phyloP scores from a whole-genome alignment of 202 grass and related monocot species.

The Schoenoplectus triqueter region DNA sequence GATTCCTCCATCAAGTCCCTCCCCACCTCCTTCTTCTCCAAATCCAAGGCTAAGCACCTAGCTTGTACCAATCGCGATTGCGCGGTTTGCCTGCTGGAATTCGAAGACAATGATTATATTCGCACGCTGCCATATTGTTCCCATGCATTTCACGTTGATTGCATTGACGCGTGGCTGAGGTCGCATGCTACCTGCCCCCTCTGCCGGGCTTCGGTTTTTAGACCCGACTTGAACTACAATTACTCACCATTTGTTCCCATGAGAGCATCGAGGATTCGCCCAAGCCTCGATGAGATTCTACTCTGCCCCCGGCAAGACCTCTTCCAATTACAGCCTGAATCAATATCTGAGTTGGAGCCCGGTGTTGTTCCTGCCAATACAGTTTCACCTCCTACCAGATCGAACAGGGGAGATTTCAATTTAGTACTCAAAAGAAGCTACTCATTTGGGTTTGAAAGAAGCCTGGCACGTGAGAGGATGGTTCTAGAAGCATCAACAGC shows the following conservation, averaged over 20 bases:
- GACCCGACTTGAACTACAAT: slow-evolving; percentile 35
- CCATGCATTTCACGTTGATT: slow-evolving; percentile 94
- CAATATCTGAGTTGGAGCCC: background rate
- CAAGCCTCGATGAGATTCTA: slow-evolving; percentile 82
- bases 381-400: slow-evolving; percentile 39
- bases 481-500: slow-evolving; percentile 58
- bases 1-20: slow-evolving; percentile 84
- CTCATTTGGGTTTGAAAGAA: slow-evolving; percentile 86
- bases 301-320: slow-evolving; percentile 55
- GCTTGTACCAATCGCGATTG: slow-evolving; percentile 60
- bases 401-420: slow-evolving; percentile 36
- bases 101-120: slow-evolving; percentile 80
- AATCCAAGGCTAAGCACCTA: slow-evolving; percentile 43
- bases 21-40: slow-evolving; percentile 60
- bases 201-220: slow-evolving; percentile 67
- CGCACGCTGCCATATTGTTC: slow-evolving; percentile 77
- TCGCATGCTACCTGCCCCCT: slow-evolving; percentile 87
- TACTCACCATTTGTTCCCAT: slow-evolving; percentile 49
- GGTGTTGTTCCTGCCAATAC: slow-evolving; percentile 48
- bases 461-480: slow-evolving; percentile 51
- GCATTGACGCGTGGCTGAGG: slow-evolving; percentile 90
- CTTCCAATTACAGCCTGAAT: background rate
- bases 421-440: slow-evolving; percentile 81
- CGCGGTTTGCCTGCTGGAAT: slow-evolving; percentile 90
- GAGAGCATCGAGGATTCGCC: slow-evolving; percentile 55